A percentile compares a stretch with the other conserved stretches of the same genome.
phyloP scores from a whole-genome alignment of 2,329 filamentous ascomycete genomes.

The Pseudopithomyces maydicus region DNA sequence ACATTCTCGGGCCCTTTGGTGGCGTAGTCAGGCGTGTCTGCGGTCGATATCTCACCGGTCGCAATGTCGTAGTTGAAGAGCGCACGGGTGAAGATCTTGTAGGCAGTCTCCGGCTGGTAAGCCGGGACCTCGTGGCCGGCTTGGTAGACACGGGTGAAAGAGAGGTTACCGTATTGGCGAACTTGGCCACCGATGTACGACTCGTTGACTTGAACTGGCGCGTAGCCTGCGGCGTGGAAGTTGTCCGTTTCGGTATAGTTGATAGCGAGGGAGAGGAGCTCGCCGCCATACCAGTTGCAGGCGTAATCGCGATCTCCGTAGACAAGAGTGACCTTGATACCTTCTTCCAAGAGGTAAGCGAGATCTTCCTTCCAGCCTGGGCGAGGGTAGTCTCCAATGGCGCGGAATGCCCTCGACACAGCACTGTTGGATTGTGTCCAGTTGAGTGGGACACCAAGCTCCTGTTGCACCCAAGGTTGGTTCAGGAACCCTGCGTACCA shows the following conservation, averaged over 20 bases:
- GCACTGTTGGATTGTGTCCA: conserved; percentile 53
- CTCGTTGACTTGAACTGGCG: conserved; percentile 70
- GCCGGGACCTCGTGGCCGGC: conserved; percentile 59
- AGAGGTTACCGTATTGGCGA: conserved; percentile 73
- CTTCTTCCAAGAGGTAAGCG: conserved; percentile 58
- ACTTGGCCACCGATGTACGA: conserved; percentile 73
- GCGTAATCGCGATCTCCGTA: conserved; percentile 49
- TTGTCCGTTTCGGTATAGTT: conserved; percentile 55
- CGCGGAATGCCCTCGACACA: conserved; percentile 54
- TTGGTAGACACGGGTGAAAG: conserved; percentile 58
- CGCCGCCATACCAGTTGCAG: conserved; percentile 73
- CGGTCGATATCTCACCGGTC: conserved; percentile 55
- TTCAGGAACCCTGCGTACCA: conserved; percentile 63
- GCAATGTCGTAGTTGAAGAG: conserved; percentile 59
- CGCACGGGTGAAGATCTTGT: conserved; percentile 58
- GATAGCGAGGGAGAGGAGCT: conserved; percentile 68
- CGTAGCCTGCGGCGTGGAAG: conserved; percentile 73
- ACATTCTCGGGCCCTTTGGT: conserved; percentile 44
- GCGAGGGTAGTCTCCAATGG: conserved; percentile 55
- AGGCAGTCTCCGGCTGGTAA: conserved; percentile 55
- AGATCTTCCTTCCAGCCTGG: conserved; percentile 56
- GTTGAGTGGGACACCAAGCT: conserved; percentile 65
- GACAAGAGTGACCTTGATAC: conserved; percentile 38
- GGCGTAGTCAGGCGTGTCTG: conserved; percentile 45
- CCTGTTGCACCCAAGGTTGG: conserved; percentile 60